phyloP scores from a whole-genome alignment of 208 protist species.

The Crithidia thermophila region DNA sequence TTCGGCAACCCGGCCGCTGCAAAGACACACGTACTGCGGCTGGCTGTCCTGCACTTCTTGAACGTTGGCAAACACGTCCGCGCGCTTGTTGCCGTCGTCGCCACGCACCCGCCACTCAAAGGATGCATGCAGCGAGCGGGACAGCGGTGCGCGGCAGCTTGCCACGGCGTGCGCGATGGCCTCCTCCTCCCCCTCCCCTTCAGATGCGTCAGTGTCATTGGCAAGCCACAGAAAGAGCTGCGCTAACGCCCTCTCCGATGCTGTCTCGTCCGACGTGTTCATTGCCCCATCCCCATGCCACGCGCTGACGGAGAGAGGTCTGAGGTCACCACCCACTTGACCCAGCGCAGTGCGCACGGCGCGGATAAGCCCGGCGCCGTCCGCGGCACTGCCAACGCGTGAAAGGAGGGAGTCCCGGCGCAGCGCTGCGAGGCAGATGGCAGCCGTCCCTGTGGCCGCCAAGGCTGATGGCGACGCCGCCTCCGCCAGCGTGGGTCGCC shows the following conservation, averaged over 20 bases:
- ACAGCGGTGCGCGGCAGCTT: conserved; percentile 14
- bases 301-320: neutral
- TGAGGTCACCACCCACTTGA: neutral
- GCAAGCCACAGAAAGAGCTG: conserved; percentile 24
- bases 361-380: neutral
- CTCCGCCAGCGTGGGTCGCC: conserved; percentile 13
- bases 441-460: neutral
- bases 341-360: neutral
- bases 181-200: conserved; percentile 1
- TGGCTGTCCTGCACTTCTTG: conserved; percentile 1
- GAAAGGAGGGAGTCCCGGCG: conserved; percentile 11
- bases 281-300: neutral
- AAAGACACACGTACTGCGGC: conserved; percentile 30
- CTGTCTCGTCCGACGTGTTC: neutral
- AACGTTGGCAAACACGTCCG: neutral
- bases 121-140: conserved; percentile 6
- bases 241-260: conserved; percentile 14
- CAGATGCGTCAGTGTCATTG: neutral
- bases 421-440: conserved; percentile 14
- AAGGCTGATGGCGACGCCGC: neutral
- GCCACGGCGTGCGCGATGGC: conserved; percentile 17
- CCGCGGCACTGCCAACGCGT: neutral
- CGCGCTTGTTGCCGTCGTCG: neutral
- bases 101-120: conserved; percentile 1
- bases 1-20: neutral